A percentile compares a stretch with the other conserved stretches of the same genome.
phyloP scores from a whole-genome alignment of 129 eudicot genomes.

The Arctium lappa region DNA sequence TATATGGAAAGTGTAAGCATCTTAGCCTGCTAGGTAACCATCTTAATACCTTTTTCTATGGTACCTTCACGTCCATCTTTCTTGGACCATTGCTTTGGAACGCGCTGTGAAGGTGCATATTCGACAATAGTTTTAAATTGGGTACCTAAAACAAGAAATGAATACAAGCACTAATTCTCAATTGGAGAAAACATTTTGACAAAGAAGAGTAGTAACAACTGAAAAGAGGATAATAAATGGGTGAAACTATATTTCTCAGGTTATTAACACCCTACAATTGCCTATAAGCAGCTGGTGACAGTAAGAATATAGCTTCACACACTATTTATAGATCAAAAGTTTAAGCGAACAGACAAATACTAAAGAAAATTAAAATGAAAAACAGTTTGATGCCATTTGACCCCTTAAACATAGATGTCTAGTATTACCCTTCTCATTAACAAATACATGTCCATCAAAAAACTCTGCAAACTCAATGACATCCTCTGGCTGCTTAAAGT shows the following conservation, averaged over 20 bases:
- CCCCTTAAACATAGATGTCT: conserved; percentile 6
- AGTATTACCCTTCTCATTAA: conserved; percentile 82
- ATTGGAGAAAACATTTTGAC: background rate
- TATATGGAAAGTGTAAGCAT: conserved; percentile 10
- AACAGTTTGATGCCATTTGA: background rate
- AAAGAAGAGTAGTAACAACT: background rate
- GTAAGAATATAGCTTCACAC: background rate
- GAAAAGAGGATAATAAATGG: background rate
- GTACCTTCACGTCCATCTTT: conserved; percentile 96
- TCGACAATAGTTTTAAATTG: conserved; percentile 81
- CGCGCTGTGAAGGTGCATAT: conserved; percentile 95
- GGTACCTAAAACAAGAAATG: conserved; percentile 46
- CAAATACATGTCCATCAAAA: conserved; percentile 85
- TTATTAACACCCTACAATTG: background rate
- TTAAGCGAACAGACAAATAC: background rate
- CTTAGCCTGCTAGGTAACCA: background rate
- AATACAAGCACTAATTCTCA: background rate
- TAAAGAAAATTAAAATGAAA: background rate
- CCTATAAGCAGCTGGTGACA: conserved; percentile 6
- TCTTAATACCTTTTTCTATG: conserved; percentile 60
- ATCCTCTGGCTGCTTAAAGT: conserved; percentile 76
- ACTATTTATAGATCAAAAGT: background rate
- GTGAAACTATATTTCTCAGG: background rate
- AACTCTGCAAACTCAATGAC: conserved; percentile 92
- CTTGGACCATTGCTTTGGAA: conserved; percentile 75